Evolutionary conservation across 805 yeast species (phyloP).

Genomic region (Saccharomycopsis schoenii): DNA sequence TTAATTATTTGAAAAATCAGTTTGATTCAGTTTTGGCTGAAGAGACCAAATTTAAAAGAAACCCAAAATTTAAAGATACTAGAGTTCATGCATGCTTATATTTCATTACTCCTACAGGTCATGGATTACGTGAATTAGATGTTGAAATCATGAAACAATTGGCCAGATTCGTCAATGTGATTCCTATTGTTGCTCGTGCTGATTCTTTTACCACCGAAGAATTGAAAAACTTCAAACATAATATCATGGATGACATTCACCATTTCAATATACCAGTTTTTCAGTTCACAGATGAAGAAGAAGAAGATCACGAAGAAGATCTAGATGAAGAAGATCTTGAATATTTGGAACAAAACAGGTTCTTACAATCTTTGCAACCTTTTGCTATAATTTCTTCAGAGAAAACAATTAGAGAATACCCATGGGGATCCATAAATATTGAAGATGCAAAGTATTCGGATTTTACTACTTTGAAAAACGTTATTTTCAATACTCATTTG

Average conservation of each 20-base stretch:
- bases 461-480: constrained; percentile 44
- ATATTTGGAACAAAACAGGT: constrained; percentile 59
- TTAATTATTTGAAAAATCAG: constrained; percentile 56
- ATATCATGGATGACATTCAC: constrained; percentile 52
- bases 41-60: constrained; percentile 64
- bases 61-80: constrained; percentile 60
- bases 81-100: constrained; percentile 49
- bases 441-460: constrained; percentile 43
- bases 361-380: constrained; percentile 56
- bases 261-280: constrained; percentile 62
- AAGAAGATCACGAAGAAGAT: constrained; percentile 61
- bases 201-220: constrained; percentile 62
- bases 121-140: constrained; percentile 67
- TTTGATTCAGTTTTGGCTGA: constrained; percentile 65
- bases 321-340: constrained; percentile 61
- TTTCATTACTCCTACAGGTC: constrained; percentile 38
- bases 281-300: constrained; percentile 63
- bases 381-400: constrained; percentile 66
- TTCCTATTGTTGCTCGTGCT: constrained; percentile 63
- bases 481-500: constrained; percentile 47
- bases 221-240: constrained; percentile 47
- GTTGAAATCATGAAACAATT: constrained; percentile 60
- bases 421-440: constrained; percentile 64
- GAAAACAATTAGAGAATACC: constrained; percentile 52
- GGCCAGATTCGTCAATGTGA: constrained; percentile 61